Conservation (phyloP, 257 asterid species). For the Leptodermis oblonga region DNA sequence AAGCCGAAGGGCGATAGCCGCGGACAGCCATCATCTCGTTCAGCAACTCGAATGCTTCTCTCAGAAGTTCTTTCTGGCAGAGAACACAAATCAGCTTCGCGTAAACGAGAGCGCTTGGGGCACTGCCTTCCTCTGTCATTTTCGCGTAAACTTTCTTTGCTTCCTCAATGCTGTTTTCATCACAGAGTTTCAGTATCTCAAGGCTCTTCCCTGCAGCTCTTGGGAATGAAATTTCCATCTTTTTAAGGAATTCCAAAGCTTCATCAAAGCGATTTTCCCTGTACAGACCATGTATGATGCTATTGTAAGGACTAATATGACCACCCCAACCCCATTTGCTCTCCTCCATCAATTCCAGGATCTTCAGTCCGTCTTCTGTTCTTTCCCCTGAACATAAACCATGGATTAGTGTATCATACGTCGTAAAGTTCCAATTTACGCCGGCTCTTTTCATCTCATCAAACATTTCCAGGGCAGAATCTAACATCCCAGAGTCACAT, state of each 20-base stretch:
- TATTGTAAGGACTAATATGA: constrained; percentile 63
- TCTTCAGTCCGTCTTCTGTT: constrained; percentile 49
- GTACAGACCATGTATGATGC: constrained; percentile 67
- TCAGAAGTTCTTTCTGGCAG: constrained; percentile 43
- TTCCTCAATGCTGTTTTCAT: constrained; percentile 33
- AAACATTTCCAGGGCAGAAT: constrained; percentile 71
- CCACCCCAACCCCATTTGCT: constrained; percentile 24
- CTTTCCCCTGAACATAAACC: constrained; percentile 66
- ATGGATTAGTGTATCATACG: constrained; percentile 49
- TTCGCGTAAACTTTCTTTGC: constrained; percentile 42
- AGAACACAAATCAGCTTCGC: constrained; percentile 43
- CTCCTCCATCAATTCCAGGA: constrained; percentile 62
- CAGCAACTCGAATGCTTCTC: constrained; percentile 56
- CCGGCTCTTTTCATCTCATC: constrained; percentile 76
- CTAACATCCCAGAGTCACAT: constrained; percentile 53
- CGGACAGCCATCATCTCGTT: constrained; percentile 60
- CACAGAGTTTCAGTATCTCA: constrained; percentile 37
- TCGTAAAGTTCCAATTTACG: constrained; percentile 45
- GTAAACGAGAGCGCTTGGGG: constrained; percentile 63
- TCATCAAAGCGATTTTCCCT: constrained; percentile 38
- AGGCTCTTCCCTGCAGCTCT: constrained; percentile 44
- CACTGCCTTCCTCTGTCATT: constrained; percentile 48
- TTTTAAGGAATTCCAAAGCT: constrained; percentile 52
- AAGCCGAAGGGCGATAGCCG: constrained; percentile 46
- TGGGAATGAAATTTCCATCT: constrained; percentile 59